phyloP scores from a whole-genome alignment of 2,329 filamentous ascomycete species.

The Zymoseptoria crescenta region DNA sequence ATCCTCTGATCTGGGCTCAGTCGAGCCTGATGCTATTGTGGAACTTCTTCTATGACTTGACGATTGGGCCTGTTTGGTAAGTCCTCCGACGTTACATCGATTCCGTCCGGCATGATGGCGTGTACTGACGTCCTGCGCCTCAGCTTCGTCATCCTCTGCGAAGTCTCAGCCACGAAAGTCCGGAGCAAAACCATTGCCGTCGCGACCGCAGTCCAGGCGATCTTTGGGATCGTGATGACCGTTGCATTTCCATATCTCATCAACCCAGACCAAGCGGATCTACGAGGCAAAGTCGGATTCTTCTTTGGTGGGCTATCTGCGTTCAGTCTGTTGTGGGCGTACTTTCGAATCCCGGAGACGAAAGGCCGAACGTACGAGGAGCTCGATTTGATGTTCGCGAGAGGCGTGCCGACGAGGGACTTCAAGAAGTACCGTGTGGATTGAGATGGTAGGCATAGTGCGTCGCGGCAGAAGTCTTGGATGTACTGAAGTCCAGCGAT shows the following conservation, averaged over 20 bases:
- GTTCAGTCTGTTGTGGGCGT: conserved; percentile 31
- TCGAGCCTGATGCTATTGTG: conserved; percentile 32
- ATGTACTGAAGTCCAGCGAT: neutral
- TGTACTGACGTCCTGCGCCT: neutral
- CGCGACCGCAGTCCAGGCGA: conserved; percentile 34
- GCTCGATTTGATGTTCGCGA: conserved; percentile 37
- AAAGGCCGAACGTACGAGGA: conserved; percentile 36
- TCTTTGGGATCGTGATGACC: conserved; percentile 34
- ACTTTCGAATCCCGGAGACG: conserved; percentile 35
- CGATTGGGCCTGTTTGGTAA: conserved; percentile 30
- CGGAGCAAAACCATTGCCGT: conserved; percentile 33
- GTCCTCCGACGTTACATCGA: neutral
- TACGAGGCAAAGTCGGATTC: conserved; percentile 36
- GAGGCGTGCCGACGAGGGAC: conserved; percentile 29
- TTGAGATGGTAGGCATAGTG: neutral
- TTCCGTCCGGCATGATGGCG: too few relatives aligned
- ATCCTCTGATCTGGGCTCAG: conserved; percentile 34
- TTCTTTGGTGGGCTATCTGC: conserved; percentile 33
- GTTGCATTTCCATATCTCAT: conserved; percentile 28
- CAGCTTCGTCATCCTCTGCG: conserved; percentile 33
- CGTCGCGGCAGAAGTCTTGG: neutral
- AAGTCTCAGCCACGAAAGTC: conserved; percentile 32
- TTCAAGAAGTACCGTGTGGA: conserved; percentile 27
- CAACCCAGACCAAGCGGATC: conserved; percentile 35
- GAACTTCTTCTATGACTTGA: conserved; percentile 32